Conservation (phyloP, 2,329 filamentous ascomycete species). For the Alternaria alternata region DNA sequence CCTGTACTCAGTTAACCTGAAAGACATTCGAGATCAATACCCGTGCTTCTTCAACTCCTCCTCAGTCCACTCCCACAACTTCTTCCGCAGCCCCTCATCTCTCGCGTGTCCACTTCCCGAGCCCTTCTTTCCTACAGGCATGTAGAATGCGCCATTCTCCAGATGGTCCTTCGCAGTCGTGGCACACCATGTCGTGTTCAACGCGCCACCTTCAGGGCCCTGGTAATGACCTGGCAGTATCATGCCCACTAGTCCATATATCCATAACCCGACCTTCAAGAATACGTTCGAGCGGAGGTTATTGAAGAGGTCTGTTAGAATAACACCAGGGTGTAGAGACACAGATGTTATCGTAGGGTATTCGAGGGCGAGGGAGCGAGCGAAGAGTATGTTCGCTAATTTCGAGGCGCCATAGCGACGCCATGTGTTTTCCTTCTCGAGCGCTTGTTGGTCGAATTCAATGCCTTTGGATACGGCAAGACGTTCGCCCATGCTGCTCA, state of each 20-base stretch:
- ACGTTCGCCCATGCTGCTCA: constrained; percentile 47
- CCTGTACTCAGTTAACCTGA: background rate
- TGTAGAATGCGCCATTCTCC: constrained; percentile 55
- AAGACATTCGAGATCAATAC: constrained; percentile 22
- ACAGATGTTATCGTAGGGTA: constrained; percentile 57
- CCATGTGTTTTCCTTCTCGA: constrained; percentile 42
- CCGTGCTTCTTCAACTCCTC: constrained; percentile 44
- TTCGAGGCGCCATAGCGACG: constrained; percentile 60
- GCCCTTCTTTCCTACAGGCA: constrained; percentile 40
- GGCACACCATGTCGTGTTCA: constrained; percentile 56
- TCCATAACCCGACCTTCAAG: constrained; percentile 33
- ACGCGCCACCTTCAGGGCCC: constrained; percentile 45
- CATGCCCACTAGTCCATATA: constrained; percentile 32
- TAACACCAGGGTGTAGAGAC: constrained; percentile 60
- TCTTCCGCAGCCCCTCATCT: constrained; percentile 46
- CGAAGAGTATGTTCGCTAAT: constrained; percentile 60
- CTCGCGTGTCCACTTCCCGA: constrained; percentile 33
- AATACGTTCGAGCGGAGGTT: constrained; percentile 34
- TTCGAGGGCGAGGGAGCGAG: constrained; percentile 51
- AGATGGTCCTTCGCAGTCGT: constrained; percentile 46
- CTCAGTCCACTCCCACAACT: constrained; percentile 52
- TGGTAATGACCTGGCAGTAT: constrained; percentile 43
- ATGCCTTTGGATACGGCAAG: constrained; percentile 42
- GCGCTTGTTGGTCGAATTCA: constrained; percentile 45
- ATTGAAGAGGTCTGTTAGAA: constrained; percentile 55